Evolutionary conservation across 495 filamentous ascomycete species (phyloP), one percentile per base, ranked within the genome.

Genomic region (Penicillium steckii): DNA sequence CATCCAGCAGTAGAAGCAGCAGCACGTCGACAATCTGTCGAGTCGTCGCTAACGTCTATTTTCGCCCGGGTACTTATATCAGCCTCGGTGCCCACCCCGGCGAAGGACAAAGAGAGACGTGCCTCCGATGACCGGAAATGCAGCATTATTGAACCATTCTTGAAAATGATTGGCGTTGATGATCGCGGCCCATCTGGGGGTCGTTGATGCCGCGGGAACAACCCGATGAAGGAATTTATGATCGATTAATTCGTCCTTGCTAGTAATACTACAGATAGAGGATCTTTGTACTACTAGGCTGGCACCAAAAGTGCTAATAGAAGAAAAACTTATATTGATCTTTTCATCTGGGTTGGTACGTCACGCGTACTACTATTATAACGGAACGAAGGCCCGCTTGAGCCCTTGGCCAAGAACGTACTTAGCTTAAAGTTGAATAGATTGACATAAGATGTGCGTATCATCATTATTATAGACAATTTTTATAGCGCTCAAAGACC

Each of bases 131-230:
- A 74, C 25, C 56, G 71, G 17, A 75, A 71, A 48, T 62, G 64
- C 42, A 55, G 67, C 15, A 67, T 77, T 23, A 67, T 77, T 3
- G 71, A 77, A 52, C 72, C 74, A 1, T 77, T 77, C 41, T 54
- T 77, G 44, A 75, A 75, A 48, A 68, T 70, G 51, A 61, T 73
- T 43, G 70, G 67, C 8, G 69, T 75, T 17, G 72, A 75, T 60
- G 65, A 61, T 44, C 52, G 60, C 7, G 72, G 70, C 1, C 70
- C 72, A 7, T 75, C 72, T 0, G 70, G 72, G 7, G 70, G 70
- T 26, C 51, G 61, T 43, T 61, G 48, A 49, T 58, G 3, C 18
- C n/a, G 18, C 18, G 33, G 18, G 33, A 37, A 18, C 10, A 35
- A n/a, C n/a, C n/a, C 18, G 33, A 18, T 1, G n/a, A 6, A 7